phyloP scores from a whole-genome alignment of 1,284 basidiomycete species.

The Microbotryum intermedium region DNA sequence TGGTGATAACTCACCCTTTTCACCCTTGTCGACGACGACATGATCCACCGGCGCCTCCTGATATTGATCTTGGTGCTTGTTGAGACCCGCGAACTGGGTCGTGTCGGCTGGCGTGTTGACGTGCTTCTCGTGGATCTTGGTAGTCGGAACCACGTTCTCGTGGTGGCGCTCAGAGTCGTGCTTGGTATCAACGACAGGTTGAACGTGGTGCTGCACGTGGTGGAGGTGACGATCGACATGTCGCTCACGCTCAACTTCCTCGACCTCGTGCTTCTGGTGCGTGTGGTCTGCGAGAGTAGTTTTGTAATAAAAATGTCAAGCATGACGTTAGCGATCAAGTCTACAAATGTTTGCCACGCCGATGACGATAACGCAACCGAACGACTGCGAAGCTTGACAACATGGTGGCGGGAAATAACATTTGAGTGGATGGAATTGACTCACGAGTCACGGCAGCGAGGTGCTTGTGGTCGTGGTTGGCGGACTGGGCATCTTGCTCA shows the following conservation, averaged over 20 bases:
- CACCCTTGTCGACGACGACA: slow-evolving; percentile 38
- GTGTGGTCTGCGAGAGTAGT: slow-evolving; percentile 18
- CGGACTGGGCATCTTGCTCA: slow-evolving; percentile 30
- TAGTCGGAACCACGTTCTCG: slow-evolving; percentile 33
- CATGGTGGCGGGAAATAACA: not conserved
- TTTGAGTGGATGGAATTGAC: not conserved
- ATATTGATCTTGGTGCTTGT: slow-evolving; percentile 31
- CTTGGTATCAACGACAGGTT: slow-evolving; percentile 38
- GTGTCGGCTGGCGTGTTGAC: slow-evolving; percentile 39
- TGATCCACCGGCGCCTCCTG: slow-evolving; percentile 32
- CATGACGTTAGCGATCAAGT: too few relatives aligned
- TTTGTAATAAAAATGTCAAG: too few relatives aligned
- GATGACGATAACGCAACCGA: too few relatives aligned
- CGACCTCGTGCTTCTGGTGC: slow-evolving; percentile 38
- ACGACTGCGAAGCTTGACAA: not conserved
- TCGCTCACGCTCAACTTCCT: slow-evolving; percentile 38
- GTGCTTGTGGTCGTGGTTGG: slow-evolving; percentile 39
- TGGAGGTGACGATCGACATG: slow-evolving; percentile 38
- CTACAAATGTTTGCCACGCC: too few relatives aligned
- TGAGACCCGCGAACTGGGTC: slow-evolving; percentile 34
- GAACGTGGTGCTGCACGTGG: slow-evolving; percentile 39
- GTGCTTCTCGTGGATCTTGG: slow-evolving; percentile 34
- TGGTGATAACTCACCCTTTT: slow-evolving; percentile 15
- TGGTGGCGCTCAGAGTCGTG: slow-evolving; percentile 35
- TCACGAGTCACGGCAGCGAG: slow-evolving; percentile 35